A percentile compares a stretch with the other conserved stretches of the same genome.
These are phyloP conservation scores for Gamarada debralockiae DNA, from an alignment of 495 filamentous ascomycete genomes.

Conservation along the genomic window DNA sequence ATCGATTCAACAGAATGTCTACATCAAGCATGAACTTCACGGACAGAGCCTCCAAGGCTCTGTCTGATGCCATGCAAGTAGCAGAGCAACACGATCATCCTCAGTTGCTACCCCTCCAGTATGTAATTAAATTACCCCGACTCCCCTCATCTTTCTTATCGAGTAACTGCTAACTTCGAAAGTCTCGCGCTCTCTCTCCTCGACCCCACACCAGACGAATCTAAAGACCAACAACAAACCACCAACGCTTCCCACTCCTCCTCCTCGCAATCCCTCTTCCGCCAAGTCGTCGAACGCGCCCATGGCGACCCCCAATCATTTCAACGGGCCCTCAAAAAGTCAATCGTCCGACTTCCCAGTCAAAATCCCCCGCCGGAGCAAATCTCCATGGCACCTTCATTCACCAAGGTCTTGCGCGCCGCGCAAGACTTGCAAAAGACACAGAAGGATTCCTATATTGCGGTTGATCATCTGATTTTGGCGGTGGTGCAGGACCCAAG, in stretches of 20 bases:
- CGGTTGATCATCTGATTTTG: conserved; percentile 89
- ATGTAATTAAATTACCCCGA: too few species aligned
- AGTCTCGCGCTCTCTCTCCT: conserved; percentile 82
- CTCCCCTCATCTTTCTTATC: too few species aligned
- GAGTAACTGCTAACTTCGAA: too few species aligned
- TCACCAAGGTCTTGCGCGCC: conserved; percentile 74
- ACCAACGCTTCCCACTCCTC: conserved; percentile 54
- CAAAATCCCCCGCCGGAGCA: conserved; percentile 93
- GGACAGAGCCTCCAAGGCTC: conserved; percentile 81
- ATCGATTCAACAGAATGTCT: conserved; percentile 36
- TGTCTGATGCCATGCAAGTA: conserved; percentile 78
- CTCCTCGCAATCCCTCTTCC: conserved; percentile 68
- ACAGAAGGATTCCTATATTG: conserved; percentile 92
- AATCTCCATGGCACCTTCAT: conserved; percentile 72
- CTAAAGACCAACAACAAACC: conserved; percentile 66
- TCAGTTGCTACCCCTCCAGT: conserved; percentile 85
- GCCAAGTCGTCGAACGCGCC: conserved; percentile 89
- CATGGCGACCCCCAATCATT: conserved; percentile 88
- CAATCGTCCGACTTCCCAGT: conserved; percentile 81
- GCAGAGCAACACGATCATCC: conserved; percentile 86
- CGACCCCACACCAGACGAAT: conserved; percentile 74
- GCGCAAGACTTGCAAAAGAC: conserved; percentile 92
- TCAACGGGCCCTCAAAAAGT: conserved; percentile 86
- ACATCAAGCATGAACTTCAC: conserved; percentile 74
- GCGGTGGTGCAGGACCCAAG: conserved; percentile 73